Evolutionary conservation across 306 rosid genomes (phyloP).

Genomic region (Begonia loranthoides): DNA sequence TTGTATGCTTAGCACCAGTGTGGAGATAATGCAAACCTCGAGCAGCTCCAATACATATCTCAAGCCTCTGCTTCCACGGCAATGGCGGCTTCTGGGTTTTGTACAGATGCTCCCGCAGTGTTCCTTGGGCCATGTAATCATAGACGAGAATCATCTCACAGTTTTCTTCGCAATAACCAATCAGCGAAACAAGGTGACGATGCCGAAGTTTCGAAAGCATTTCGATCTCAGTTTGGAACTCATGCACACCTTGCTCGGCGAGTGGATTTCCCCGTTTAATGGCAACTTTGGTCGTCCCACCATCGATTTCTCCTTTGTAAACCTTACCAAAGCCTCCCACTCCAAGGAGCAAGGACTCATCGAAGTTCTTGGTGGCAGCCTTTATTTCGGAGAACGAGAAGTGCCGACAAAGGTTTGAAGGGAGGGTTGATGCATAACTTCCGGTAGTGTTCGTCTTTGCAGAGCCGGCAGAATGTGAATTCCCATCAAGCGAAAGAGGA

Average conservation of each 20-base stretch:
- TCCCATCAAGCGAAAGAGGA: slow-evolving; percentile 75
- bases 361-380: slow-evolving; percentile 78
- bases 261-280: slow-evolving; percentile 89
- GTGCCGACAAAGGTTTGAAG: slow-evolving; percentile 85
- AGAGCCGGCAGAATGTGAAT: slow-evolving; percentile 76
- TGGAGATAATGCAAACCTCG: slow-evolving; percentile 19
- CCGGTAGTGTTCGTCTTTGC: slow-evolving; percentile 85
- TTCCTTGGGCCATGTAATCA: slow-evolving; percentile 81
- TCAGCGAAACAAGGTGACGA: slow-evolving; percentile 83
- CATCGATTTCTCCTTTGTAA: slow-evolving; percentile 83
- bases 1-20: slow-evolving; percentile 88
- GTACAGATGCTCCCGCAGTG: slow-evolving; percentile 87
- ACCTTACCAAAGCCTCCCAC: slow-evolving; percentile 97
- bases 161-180: slow-evolving; percentile 89
- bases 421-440: slow-evolving; percentile 73
- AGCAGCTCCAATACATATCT: slow-evolving; percentile 3
- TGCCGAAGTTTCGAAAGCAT: slow-evolving; percentile 97
- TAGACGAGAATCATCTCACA: slow-evolving; percentile 90
- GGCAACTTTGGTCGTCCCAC: slow-evolving; percentile 61
- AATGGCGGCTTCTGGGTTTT: slow-evolving; percentile 86
- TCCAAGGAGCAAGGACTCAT: slow-evolving; percentile 73
- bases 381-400: slow-evolving; percentile 86
- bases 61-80: slow-evolving; percentile 22
- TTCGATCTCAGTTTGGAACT: slow-evolving; percentile 91
- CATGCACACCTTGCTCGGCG: slow-evolving; percentile 88